phyloP scores from a whole-genome alignment of 176 grass and related monocot species.

The Miscanthus lutarioriparius region DNA sequence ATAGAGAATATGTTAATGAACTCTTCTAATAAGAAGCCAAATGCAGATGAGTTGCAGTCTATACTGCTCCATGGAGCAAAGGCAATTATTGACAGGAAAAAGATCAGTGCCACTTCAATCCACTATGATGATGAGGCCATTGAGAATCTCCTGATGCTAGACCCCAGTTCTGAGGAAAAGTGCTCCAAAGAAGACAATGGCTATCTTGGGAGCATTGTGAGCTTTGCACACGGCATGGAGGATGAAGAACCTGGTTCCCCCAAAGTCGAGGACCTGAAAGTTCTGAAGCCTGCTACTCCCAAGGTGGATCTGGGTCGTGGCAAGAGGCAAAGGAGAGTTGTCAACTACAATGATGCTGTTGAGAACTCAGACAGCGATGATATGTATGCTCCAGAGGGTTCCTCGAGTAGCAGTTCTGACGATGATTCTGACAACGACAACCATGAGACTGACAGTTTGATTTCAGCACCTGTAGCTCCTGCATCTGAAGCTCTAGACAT shows the following conservation, averaged over 20 bases:
- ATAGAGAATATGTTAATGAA: conserved; percentile 72
- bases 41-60: conserved; percentile 53
- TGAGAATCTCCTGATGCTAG: conserved; percentile 62
- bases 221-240: conserved; percentile 42
- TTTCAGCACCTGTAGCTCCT: neutral
- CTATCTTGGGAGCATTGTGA: conserved; percentile 63
- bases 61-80: conserved; percentile 63
- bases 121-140: conserved; percentile 63
- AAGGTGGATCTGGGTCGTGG: conserved; percentile 60
- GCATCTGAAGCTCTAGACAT: neutral
- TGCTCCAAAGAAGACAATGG: conserved; percentile 58
- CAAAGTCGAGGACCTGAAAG: conserved; percentile 51
- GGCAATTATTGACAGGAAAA: conserved; percentile 56
- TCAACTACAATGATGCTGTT: conserved; percentile 47
- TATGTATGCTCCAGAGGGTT: conserved; percentile 50
- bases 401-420: conserved; percentile 32
- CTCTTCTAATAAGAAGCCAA: conserved; percentile 60
- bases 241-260: conserved; percentile 39
- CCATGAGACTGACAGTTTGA: neutral
- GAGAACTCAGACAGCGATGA: conserved; percentile 56
- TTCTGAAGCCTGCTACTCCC: conserved; percentile 39
- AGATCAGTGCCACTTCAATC: conserved; percentile 48
- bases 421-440: neutral
- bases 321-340: conserved; percentile 47
- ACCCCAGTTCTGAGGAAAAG: conserved; percentile 48